Conservation (phyloP, 441 rosid genomes). For the Bruguiera hainesii region DNA sequence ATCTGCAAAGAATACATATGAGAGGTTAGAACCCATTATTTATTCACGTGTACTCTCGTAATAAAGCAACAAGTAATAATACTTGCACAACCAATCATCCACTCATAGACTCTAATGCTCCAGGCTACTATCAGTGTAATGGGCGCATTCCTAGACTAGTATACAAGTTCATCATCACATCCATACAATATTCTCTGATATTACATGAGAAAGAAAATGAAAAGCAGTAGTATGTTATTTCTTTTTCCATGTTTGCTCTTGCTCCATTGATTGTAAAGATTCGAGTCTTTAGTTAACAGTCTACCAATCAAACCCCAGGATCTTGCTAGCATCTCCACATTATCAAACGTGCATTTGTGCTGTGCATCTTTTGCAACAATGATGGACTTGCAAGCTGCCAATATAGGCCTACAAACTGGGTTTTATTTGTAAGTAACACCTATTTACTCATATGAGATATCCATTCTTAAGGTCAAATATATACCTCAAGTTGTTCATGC, state of each 20-base stretch:
- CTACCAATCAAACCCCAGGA: not conserved
- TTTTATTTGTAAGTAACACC: not conserved
- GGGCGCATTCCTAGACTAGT: too few relatives aligned
- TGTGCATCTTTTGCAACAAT: not conserved
- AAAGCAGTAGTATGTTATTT: too few relatives aligned
- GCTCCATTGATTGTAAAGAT: not conserved
- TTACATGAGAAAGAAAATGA: too few relatives aligned
- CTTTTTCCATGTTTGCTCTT: not conserved
- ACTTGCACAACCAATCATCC: not conserved
- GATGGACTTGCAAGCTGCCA: not conserved
- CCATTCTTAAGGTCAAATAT: conserved; percentile 5
- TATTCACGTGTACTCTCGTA: not conserved
- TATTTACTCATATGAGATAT: not conserved
- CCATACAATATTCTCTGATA: too few relatives aligned
- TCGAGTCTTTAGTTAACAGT: not conserved
- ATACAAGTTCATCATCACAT: too few relatives aligned
- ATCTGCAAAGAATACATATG: conserved; percentile 41
- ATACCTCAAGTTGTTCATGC: conserved; percentile 97
- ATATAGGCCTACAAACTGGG: not conserved
- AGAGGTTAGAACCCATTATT: not conserved
- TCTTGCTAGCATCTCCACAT: not conserved
- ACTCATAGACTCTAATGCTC: too few relatives aligned
- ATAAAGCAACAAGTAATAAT: not conserved
- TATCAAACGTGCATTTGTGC: not conserved
- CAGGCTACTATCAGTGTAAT: too few relatives aligned